Evolutionary conservation across 1,139 yeast genomes (phyloP).

Genomic region (Nakaseomyces glabratus): DNA sequence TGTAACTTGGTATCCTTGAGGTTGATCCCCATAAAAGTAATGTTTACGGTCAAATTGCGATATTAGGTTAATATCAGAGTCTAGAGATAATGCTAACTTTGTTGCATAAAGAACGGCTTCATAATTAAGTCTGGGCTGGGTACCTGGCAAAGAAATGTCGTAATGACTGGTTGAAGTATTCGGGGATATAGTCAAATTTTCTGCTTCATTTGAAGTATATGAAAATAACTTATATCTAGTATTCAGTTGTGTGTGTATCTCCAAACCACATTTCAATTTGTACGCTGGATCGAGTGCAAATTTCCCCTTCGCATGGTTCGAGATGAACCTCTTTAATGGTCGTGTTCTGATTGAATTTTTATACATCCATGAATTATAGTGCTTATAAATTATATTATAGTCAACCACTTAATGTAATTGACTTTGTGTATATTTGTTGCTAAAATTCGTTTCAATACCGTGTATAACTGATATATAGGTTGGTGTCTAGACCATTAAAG

Average conservation of each 20-base stretch:
- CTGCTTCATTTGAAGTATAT: conserved; percentile 38
- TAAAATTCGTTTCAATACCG: no score
- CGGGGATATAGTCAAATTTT: conserved; percentile 41
- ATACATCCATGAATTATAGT: no score
- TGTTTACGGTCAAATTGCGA: conserved; percentile 89
- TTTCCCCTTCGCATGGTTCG: background rate
- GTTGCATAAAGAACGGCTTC: conserved; percentile 67
- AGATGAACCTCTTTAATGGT: background rate
- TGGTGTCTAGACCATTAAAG: no score
- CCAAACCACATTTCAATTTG: conserved; percentile 72
- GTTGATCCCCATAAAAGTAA: conserved; percentile 94
- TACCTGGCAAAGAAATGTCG: conserved; percentile 87
- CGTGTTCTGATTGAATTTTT: no score
- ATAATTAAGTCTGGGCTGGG: conserved; percentile 75
- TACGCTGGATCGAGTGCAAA: conserved; percentile 1
- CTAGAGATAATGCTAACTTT: conserved; percentile 63
- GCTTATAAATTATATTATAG: no score
- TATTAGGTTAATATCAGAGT: conserved; percentile 45
- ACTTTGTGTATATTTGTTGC: no score
- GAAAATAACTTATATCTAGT: conserved; percentile 74
- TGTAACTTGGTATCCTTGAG: conserved; percentile 91
- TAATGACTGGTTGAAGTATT: conserved; percentile 68
- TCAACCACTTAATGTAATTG: no score
- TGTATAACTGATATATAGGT: no score
- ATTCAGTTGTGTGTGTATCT: conserved; percentile 81